Conservation (phyloP, 164 flowering plant species). For the Umbellularia californica region DNA sequence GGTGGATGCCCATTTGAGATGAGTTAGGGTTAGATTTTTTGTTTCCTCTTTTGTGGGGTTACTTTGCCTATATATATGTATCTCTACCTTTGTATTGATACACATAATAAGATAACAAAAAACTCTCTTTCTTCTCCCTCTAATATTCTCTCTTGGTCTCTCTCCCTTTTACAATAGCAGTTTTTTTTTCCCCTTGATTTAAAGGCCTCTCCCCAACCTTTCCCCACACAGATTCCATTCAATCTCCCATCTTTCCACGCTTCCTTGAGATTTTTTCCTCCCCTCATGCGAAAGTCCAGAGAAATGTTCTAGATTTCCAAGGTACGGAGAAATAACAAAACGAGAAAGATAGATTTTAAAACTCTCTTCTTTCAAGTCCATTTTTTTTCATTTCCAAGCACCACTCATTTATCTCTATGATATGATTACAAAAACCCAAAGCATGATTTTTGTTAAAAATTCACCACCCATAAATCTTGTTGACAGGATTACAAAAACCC, state of each 20-base stretch:
- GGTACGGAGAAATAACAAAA: conserved; percentile 29
- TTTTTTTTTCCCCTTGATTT: background rate
- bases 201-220: background rate
- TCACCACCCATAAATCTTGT: background rate
- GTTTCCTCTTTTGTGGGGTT: too few species aligned
- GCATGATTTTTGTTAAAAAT: background rate
- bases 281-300: conserved; percentile 8
- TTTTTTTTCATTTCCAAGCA: background rate
- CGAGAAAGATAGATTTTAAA: background rate
- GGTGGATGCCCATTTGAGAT: too few species aligned
- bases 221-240: conserved; percentile 5
- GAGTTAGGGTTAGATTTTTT: too few species aligned
- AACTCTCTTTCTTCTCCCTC: too few species aligned
- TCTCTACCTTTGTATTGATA: too few species aligned
- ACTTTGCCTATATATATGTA: too few species aligned
- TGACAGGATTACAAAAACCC: background rate
- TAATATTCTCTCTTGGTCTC: too few species aligned
- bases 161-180: too few species aligned
- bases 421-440: background rate
- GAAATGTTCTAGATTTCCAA: conserved; percentile 44
- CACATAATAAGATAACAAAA: too few species aligned
- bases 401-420: background rate
- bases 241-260: conserved; percentile 2
- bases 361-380: background rate
- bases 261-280: background rate